These are phyloP conservation scores for Lycium barbarum DNA, from an alignment of 257 asterid species.

Conservation along the genomic window DNA sequence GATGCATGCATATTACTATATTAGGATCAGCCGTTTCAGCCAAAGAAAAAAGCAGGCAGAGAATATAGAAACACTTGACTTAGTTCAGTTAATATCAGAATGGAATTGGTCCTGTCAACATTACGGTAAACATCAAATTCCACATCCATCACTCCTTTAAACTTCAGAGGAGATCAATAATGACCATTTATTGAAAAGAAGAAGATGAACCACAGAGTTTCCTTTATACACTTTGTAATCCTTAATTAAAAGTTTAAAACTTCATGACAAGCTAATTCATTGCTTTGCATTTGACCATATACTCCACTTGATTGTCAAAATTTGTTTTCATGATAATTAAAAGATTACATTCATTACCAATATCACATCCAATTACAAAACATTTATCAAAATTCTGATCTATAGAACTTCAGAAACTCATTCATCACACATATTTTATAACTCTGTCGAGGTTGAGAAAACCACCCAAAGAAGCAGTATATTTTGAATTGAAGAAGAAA, in stretches of 20 bases:
- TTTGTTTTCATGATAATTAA: neutral
- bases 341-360: neutral
- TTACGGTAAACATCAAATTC: neutral
- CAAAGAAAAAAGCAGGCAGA: neutral
- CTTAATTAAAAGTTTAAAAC: neutral
- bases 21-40: neutral
- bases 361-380: neutral
- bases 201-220: neutral
- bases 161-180: neutral
- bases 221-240: neutral
- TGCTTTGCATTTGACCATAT: neutral
- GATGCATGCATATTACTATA: neutral
- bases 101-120: neutral
- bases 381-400: neutral
- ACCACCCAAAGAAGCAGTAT: neutral
- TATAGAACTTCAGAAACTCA: neutral
- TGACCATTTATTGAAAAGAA: neutral
- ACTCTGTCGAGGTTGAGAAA: neutral
- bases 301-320: neutral
- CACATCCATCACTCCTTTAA: conserved; percentile 2
- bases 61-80: neutral
- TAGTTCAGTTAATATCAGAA: neutral
- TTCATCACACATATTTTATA: neutral
- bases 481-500: neutral
- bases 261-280: neutral